phyloP scores from a whole-genome alignment of 2,329 filamentous ascomycete genomes.

The Didymella exigua region DNA sequence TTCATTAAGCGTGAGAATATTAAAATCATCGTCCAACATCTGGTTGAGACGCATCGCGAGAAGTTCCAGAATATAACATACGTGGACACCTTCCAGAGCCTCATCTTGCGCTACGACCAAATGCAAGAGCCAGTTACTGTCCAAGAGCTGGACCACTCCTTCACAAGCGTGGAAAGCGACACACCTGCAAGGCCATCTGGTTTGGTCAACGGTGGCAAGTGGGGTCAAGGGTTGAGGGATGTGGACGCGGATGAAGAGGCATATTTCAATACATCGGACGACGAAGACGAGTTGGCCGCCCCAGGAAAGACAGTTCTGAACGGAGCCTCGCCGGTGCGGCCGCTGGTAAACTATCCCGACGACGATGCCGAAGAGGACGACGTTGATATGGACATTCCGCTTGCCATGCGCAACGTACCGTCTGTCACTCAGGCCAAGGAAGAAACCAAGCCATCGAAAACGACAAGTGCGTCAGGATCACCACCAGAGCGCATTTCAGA shows the following conservation, averaged over 20 bases:
- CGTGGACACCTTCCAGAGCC: conserved; percentile 79
- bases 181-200: conserved; percentile 48
- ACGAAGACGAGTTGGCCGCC: conserved; percentile 67
- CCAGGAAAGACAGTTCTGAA: conserved; percentile 57
- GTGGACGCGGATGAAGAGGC: conserved; percentile 86
- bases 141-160: conserved; percentile 63
- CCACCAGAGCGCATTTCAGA: conserved; percentile 78
- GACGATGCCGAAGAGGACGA: conserved; percentile 71
- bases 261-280: conserved; percentile 90
- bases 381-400: conserved; percentile 60
- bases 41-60: conserved; percentile 84
- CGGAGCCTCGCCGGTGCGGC: conserved; percentile 66
- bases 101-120: conserved; percentile 80
- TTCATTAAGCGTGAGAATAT: conserved; percentile 69
- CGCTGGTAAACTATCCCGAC: conserved; percentile 89
- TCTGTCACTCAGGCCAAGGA: conserved; percentile 32
- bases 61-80: conserved; percentile 77
- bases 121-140: conserved; percentile 65
- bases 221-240: conserved; percentile 77
- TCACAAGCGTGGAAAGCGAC: conserved; percentile 71
- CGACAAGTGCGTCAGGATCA: conserved; percentile 23
- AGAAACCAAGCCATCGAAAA: conserved; percentile 32
- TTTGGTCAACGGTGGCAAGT: conserved; percentile 61
- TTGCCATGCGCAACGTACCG: conserved; percentile 35
- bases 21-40: conserved; percentile 79